phyloP scores from a whole-genome alignment of 2,329 filamentous ascomycete genomes.

The Monosporascus sp. region DNA sequence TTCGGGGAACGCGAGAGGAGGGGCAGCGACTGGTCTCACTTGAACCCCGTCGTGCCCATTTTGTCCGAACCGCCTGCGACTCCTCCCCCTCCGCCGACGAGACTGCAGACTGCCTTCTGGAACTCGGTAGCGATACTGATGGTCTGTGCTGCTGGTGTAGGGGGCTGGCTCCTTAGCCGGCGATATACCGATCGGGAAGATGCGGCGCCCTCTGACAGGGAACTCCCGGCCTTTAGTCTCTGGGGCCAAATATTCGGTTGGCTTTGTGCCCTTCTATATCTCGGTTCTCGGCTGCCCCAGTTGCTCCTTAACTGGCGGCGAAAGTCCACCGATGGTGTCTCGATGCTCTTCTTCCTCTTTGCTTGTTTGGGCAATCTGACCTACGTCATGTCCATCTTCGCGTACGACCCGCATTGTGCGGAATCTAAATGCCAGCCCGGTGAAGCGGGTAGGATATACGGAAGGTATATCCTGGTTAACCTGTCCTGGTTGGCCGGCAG shows the following conservation, averaged over 20 bases:
- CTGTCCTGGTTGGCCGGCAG: conserved; percentile 87
- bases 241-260: conserved; percentile 91
- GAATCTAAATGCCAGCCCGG: conserved; percentile 53
- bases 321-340: conserved; percentile 89
- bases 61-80: conserved; percentile 43
- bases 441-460: conserved; percentile 65
- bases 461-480: conserved; percentile 81
- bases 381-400: conserved; percentile 87
- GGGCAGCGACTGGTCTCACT: conserved; percentile 52
- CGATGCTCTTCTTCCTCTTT: conserved; percentile 92
- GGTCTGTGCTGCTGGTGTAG: conserved; percentile 75
- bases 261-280: conserved; percentile 82
- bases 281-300: conserved; percentile 85
- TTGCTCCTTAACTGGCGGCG: conserved; percentile 86
- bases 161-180: conserved; percentile 77
- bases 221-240: conserved; percentile 61
- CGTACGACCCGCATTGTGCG: conserved; percentile 72
- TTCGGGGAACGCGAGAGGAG: conserved; percentile 40
- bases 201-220: conserved; percentile 34
- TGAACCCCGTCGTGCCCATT: conserved; percentile 80
- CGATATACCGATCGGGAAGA: conserved; percentile 34
- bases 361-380: conserved; percentile 93
- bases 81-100: conserved; percentile 42
- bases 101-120: conserved; percentile 58
- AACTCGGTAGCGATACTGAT: conserved; percentile 72